phyloP scores from a whole-genome alignment of 2,329 filamentous ascomycete genomes.

The Neofusicoccum ribis region DNA sequence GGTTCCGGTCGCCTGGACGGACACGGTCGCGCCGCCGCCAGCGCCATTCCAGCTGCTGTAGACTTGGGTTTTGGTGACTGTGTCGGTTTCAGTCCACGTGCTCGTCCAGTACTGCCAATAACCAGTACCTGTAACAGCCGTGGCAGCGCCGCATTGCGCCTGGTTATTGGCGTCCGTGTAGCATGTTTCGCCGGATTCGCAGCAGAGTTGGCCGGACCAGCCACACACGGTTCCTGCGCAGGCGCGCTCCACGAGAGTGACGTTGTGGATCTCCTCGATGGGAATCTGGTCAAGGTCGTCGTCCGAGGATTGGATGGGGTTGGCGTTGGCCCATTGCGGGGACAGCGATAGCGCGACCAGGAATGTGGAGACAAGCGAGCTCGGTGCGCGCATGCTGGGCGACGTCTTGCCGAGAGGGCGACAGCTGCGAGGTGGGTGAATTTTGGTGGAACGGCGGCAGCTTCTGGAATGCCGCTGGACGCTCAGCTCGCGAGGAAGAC shows the following conservation, averaged over 20 bases:
- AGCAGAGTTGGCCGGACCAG: slow-evolving; percentile 38
- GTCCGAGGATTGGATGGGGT: slow-evolving; percentile 7
- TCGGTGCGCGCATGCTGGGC: not conserved
- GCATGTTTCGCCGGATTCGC: slow-evolving; percentile 32
- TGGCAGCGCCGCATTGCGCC: slow-evolving; percentile 34
- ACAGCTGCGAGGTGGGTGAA: not conserved
- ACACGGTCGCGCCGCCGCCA: slow-evolving; percentile 19
- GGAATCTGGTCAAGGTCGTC: slow-evolving; percentile 2
- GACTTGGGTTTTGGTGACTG: slow-evolving; percentile 55
- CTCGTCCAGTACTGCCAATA: slow-evolving; percentile 60
- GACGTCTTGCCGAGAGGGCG: not conserved
- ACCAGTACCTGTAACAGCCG: slow-evolving; percentile 35
- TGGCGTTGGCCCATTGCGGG: slow-evolving; percentile 12
- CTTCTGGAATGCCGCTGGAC: slow-evolving; percentile 3
- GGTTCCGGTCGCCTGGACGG: slow-evolving; percentile 26
- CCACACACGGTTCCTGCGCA: slow-evolving; percentile 31
- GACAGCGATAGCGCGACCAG: slow-evolving; percentile 17
- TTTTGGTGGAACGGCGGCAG: not conserved
- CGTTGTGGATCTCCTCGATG: slow-evolving; percentile 32
- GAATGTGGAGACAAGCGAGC: slow-evolving; percentile 16
- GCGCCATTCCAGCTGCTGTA: slow-evolving; percentile 48
- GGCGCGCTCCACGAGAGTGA: slow-evolving; percentile 28
- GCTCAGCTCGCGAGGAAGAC: not conserved
- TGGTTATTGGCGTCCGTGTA: slow-evolving; percentile 35
- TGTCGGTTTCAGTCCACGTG: slow-evolving; percentile 58